Percentiles rank a stretch among this genome's conserved stretches.
Evolutionary conservation across 768 basidiomycete genomes (phyloP).

Genomic region (Scleroderma bovista): DNA sequence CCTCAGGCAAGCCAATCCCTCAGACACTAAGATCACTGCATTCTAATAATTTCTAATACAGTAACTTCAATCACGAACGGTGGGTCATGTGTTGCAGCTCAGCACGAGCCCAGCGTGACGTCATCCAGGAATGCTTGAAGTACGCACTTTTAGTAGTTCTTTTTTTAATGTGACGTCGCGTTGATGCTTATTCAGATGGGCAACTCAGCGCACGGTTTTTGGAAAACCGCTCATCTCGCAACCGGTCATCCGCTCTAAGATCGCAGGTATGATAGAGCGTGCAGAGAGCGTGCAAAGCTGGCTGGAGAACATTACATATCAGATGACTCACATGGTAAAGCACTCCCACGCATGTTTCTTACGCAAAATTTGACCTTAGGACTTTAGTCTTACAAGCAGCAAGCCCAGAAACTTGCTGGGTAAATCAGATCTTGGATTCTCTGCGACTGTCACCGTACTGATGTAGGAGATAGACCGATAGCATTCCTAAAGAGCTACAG

Average conservation of each 20-base stretch:
- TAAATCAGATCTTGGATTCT: conserved; percentile 20
- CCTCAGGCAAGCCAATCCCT: conserved; percentile 35
- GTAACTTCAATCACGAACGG: conserved; percentile 94
- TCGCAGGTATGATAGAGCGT: conserved; percentile 86
- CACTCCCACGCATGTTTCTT: too few species aligned
- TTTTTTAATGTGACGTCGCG: not conserved
- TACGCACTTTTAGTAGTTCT: conserved; percentile 21
- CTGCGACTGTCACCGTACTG: not conserved
- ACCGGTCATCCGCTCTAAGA: conserved; percentile 81
- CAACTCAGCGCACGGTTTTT: conserved; percentile 83
- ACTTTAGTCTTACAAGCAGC: conserved; percentile 61
- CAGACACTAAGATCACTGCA: not conserved
- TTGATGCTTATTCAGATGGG: conserved; percentile 55
- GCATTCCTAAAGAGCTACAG: conserved; percentile 75
- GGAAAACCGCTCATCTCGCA: conserved; percentile 82
- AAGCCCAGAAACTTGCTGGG: conserved; percentile 71
- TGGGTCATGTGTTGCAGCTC: conserved; percentile 86
- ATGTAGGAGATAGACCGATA: conserved; percentile 47
- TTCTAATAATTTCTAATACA: conserved; percentile 9
- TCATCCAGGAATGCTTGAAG: conserved; percentile 84
- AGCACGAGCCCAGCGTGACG: conserved; percentile 60
- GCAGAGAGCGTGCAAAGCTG: conserved; percentile 79
- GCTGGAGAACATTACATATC: conserved; percentile 83
- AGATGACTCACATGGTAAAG: conserved; percentile 81
- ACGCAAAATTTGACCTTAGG: conserved; percentile 6